phyloP scores from a whole-genome alignment of 352 stramenopile genomes.

The Pythium insidiosum region DNA sequence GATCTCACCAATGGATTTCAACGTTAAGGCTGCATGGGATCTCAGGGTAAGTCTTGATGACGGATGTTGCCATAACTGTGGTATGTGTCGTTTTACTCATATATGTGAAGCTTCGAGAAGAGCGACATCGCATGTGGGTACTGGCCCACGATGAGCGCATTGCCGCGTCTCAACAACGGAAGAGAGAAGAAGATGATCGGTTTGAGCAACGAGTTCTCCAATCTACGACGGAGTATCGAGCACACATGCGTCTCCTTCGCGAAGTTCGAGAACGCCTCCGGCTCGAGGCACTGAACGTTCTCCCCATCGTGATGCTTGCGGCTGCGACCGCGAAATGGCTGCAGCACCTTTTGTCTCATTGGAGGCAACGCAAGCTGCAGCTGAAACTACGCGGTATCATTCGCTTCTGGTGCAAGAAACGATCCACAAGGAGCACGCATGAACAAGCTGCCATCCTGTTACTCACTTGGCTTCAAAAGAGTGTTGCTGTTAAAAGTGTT shows the following conservation, averaged over 20 bases:
- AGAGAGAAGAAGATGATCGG: slow-evolving; percentile 36
- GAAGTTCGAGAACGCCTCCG: slow-evolving; percentile 26
- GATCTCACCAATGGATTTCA: slow-evolving; percentile 40
- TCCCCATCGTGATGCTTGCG: slow-evolving; percentile 35
- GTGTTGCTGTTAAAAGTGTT: slow-evolving; percentile 40
- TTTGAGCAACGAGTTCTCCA: slow-evolving; percentile 34
- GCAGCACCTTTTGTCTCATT: slow-evolving; percentile 21
- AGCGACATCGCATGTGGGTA: slow-evolving; percentile 31
- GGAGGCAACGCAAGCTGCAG: slow-evolving; percentile 26
- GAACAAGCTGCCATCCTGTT: slow-evolving; percentile 26
- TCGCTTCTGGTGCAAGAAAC: slow-evolving; percentile 35
- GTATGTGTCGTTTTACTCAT: no score
- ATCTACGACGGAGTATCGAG: slow-evolving; percentile 35
- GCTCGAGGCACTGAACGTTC: slow-evolving; percentile 25
- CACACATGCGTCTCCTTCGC: slow-evolving; percentile 28
- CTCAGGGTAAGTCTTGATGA: slow-evolving; percentile 31
- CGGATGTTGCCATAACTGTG: no score
- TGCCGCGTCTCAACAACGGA: slow-evolving; percentile 19
- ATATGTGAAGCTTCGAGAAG: slow-evolving; percentile 26
- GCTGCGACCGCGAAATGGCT: slow-evolving; percentile 41
- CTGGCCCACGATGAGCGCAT: slow-evolving; percentile 27
- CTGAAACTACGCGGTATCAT: slow-evolving; percentile 28
- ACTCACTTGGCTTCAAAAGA: slow-evolving; percentile 58
- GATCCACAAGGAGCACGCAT: slow-evolving; percentile 22
- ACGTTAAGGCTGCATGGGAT: slow-evolving; percentile 48